phyloP scores from a whole-genome alignment of 441 rosid species.

The Arabidopsis lyrata region DNA sequence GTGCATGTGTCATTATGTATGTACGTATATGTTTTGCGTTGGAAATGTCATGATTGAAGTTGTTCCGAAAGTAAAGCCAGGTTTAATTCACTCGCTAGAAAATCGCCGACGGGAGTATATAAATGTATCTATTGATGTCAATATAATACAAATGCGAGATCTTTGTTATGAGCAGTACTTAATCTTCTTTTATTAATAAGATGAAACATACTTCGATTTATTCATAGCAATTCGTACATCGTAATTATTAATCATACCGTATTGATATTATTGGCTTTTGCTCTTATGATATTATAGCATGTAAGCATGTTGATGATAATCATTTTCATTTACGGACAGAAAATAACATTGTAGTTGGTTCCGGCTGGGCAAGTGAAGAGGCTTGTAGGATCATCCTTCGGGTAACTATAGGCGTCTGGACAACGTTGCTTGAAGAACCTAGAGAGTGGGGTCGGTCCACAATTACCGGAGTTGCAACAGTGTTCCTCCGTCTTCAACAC shows the following conservation, averaged over 20 bases:
- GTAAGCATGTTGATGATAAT: not conserved
- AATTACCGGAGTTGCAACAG: slow-evolving; percentile 61
- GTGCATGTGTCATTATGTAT: too few species aligned
- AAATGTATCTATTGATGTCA: not conserved
- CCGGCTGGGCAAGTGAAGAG: slow-evolving; percentile 54
- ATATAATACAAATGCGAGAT: not conserved
- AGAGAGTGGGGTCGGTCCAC: slow-evolving; percentile 57
- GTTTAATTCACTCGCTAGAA: not conserved
- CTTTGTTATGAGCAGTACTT: not conserved
- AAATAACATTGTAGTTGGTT: slow-evolving; percentile 55
- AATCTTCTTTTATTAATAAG: not conserved
- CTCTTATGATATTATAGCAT: not conserved
- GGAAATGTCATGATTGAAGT: too few species aligned
- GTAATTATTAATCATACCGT: slow-evolving; percentile 6
- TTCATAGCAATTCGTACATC: not conserved
- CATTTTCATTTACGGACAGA: slow-evolving; percentile 48
- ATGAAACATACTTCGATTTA: slow-evolving; percentile 29
- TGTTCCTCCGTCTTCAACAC: slow-evolving; percentile 53
- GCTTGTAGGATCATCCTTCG: slow-evolving; percentile 56
- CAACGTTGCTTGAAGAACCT: slow-evolving; percentile 58
- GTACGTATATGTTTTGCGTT: too few species aligned
- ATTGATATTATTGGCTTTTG: slow-evolving; percentile 19
- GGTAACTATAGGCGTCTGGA: slow-evolving; percentile 63
- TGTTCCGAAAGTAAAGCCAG: too few species aligned
- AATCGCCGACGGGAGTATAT: not conserved